These are phyloP conservation scores for Theileria orientalis DNA, from an alignment of 169 alveolate species.

Conservation along the genomic window DNA sequence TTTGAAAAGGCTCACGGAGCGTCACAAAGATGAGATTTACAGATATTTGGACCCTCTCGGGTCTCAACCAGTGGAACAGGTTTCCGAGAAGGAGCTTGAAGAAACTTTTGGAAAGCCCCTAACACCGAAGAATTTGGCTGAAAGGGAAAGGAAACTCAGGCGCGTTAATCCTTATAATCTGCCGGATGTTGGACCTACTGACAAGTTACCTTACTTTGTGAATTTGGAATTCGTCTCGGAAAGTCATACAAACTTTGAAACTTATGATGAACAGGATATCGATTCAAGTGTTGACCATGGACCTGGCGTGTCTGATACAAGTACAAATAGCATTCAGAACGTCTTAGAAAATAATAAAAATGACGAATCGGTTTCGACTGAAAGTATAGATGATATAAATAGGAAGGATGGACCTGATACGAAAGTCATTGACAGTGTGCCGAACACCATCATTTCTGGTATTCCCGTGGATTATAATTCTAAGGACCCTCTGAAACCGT, in stretches of 20 bases:
- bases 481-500: slow-evolving; percentile 12
- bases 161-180: neutral
- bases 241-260: slow-evolving; percentile 9
- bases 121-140: slow-evolving; percentile 35
- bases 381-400: too few species aligned
- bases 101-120: slow-evolving; percentile 42
- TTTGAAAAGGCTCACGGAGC: slow-evolving; percentile 18
- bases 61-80: slow-evolving; percentile 12
- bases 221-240: slow-evolving; percentile 34
- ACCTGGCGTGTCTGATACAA: too few species aligned
- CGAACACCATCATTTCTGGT: too few species aligned
- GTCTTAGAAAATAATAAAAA: too few species aligned
- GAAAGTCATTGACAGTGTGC: too few species aligned
- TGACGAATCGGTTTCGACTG: too few species aligned
- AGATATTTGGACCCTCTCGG: slow-evolving; percentile 51
- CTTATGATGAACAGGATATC: too few species aligned
- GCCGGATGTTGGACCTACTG: slow-evolving; percentile 44
- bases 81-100: slow-evolving; percentile 26
- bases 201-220: slow-evolving; percentile 49
- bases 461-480: neutral
- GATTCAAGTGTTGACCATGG: too few species aligned
- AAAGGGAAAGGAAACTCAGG: slow-evolving; percentile 11
- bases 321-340: too few species aligned
- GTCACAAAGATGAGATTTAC: slow-evolving; percentile 16
- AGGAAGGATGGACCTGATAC: too few species aligned